Evolutionary conservation across 768 basidiomycete species (phyloP).

Genomic region (Mycena galericulata): DNA sequence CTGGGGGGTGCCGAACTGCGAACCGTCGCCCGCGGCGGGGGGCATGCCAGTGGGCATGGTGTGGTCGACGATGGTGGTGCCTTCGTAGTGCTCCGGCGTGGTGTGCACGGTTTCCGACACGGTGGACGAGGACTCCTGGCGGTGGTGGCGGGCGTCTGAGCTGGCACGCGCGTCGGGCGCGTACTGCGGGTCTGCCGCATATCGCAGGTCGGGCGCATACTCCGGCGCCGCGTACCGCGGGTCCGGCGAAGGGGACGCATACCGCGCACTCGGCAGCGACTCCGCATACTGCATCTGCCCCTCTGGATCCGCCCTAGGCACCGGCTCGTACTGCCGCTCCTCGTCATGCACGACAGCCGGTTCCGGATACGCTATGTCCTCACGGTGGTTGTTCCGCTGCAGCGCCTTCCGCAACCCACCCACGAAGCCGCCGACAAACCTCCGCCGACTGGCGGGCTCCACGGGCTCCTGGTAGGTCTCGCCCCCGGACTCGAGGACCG

Average conservation of each 20-base stretch:
- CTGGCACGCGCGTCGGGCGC: neutral
- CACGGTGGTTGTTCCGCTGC: conserved; percentile 35
- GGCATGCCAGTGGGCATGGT: conserved; percentile 19
- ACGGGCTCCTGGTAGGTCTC: conserved; percentile 26
- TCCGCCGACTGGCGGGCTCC: conserved; percentile 31
- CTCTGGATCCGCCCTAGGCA: conserved; percentile 21
- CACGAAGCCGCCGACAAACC: conserved; percentile 50
- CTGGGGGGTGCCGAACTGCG: conserved; percentile 48
- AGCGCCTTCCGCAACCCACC: conserved; percentile 46
- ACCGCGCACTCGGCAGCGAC: neutral
- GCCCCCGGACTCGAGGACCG: conserved; percentile 16
- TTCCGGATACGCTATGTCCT: conserved; percentile 13
- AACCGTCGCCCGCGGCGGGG: no score
- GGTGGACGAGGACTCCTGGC: conserved; percentile 33
- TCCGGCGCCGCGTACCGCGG: neutral
- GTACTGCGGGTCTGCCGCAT: neutral
- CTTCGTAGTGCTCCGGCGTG: conserved; percentile 38
- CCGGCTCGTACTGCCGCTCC: conserved; percentile 27
- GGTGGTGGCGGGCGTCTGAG: conserved; percentile 28
- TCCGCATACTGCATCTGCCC: neutral
- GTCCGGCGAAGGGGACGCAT: neutral
- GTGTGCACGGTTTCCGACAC: conserved; percentile 37
- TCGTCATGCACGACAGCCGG: conserved; percentile 29
- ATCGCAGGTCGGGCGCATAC: conserved; percentile 1
- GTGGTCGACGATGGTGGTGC: conserved; percentile 36